These are phyloP conservation scores for Coelastrella sp. DNA, from an alignment of 139 green algal genomes.

Conservation along the genomic window DNA sequence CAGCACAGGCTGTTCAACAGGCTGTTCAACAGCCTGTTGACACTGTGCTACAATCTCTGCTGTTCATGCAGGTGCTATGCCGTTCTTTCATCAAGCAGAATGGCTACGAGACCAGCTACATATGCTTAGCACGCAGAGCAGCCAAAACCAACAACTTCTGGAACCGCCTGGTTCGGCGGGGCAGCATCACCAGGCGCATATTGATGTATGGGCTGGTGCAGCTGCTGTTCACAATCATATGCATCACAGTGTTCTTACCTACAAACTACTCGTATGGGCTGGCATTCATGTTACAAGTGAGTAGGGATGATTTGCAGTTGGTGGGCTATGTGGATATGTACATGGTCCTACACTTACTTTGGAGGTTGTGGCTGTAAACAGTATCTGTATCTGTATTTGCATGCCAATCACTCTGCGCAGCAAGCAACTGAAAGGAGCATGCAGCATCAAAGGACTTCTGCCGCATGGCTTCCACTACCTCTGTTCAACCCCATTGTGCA, in stretches of 20 bases:
- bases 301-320: not conserved
- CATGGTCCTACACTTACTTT: too few relatives aligned
- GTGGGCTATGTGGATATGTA: too few relatives aligned
- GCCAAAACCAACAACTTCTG: constrained; percentile 71
- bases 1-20: too few relatives aligned
- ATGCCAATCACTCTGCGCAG: too few relatives aligned
- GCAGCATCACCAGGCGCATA: constrained; percentile 53
- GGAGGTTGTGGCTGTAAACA: too few relatives aligned
- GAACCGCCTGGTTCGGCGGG: constrained; percentile 66
- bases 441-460: too few relatives aligned
- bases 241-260: constrained; percentile 52
- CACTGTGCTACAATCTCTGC: not conserved
- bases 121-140: constrained; percentile 63
- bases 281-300: constrained; percentile 55
- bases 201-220: constrained; percentile 64
- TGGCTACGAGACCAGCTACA: constrained; percentile 75
- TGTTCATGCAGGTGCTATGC: constrained; percentile 54
- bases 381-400: too few relatives aligned
- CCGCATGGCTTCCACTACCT: too few relatives aligned
- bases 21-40: not conserved
- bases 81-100: constrained; percentile 55
- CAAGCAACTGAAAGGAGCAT: too few relatives aligned
- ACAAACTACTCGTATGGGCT: constrained; percentile 51
- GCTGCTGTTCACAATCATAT: constrained; percentile 60
- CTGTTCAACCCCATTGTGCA: too few relatives aligned